Percentiles rank a stretch among this genome's conserved stretches.
phyloP scores from a whole-genome alignment of 176 grass and related monocot genomes.

The Stipa capillata region DNA sequence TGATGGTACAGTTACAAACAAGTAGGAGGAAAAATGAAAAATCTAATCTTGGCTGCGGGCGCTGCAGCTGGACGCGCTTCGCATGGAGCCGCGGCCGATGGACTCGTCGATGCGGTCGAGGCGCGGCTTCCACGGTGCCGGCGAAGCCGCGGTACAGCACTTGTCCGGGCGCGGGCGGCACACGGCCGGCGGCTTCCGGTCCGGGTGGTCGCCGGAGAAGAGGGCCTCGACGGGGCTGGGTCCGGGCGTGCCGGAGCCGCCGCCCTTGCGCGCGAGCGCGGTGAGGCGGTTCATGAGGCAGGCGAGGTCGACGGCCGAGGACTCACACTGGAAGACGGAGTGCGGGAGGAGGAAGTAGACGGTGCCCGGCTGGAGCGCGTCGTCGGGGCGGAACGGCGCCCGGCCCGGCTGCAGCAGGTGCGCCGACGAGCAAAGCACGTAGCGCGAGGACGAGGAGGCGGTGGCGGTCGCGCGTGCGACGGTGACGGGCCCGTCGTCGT shows the following conservation, averaged over 20 bases:
- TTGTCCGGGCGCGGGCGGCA: too few species aligned
- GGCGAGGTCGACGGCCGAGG: slow-evolving; percentile 79
- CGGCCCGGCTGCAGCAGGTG: slow-evolving; percentile 61
- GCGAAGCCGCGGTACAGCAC: not conserved
- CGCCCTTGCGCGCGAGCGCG: slow-evolving; percentile 43
- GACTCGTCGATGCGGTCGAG: slow-evolving; percentile 82
- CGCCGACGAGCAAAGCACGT: slow-evolving; percentile 70
- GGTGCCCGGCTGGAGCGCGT: slow-evolving; percentile 62
- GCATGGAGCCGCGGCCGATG: slow-evolving; percentile 38
- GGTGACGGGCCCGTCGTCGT: slow-evolving; percentile 39
- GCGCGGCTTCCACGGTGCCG: slow-evolving; percentile 38
- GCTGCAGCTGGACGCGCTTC: slow-evolving; percentile 31
- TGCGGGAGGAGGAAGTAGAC: slow-evolving; percentile 91
- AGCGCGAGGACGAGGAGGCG: not conserved
- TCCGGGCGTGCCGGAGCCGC: not conserved
- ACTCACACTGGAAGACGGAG: slow-evolving; percentile 61
- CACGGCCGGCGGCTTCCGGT: too few species aligned
- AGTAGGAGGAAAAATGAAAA: too few species aligned
- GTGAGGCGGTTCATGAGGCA: slow-evolving; percentile 81
- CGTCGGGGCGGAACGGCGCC: slow-evolving; percentile 48
- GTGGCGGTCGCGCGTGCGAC: slow-evolving; percentile 31
- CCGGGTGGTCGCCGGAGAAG: not conserved
- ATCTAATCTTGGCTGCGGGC: slow-evolving; percentile 1
- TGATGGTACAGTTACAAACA: too few species aligned
- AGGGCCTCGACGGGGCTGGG: slow-evolving; percentile 43